These are phyloP conservation scores for Fallopia convolvulus DNA, from an alignment of 148 eudicot genomes.

Conservation along the genomic window DNA sequence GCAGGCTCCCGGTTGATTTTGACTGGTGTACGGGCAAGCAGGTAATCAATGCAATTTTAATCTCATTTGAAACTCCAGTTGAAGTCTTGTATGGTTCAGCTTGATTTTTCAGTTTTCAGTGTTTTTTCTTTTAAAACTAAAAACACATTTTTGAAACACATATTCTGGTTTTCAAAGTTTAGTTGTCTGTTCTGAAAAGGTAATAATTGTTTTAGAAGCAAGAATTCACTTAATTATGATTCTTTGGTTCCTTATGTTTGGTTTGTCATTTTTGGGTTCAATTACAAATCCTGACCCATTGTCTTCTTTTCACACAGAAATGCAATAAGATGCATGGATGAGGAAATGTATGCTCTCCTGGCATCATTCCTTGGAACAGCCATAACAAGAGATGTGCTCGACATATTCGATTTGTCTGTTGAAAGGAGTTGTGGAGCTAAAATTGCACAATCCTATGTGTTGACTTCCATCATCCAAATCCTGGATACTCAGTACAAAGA, in stretches of 20 bases:
- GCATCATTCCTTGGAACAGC: slow-evolving; percentile 49
- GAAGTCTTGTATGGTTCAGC: not conserved
- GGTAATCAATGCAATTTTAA: slow-evolving; percentile 29
- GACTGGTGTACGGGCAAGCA: slow-evolving; percentile 38
- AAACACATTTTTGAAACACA: too few species aligned
- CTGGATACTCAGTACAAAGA: slow-evolving; percentile 37
- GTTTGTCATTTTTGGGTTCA: not conserved
- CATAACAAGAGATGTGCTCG: slow-evolving; percentile 43
- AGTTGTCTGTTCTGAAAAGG: too few species aligned
- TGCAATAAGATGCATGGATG: slow-evolving; percentile 25
- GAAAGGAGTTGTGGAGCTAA: slow-evolving; percentile 20
- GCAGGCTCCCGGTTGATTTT: slow-evolving; percentile 44
- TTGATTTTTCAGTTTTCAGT: not conserved
- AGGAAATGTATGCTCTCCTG: slow-evolving; percentile 41
- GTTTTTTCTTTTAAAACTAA: too few species aligned
- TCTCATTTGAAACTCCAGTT: not conserved
- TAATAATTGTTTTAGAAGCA: not conserved
- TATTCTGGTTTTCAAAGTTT: too few species aligned
- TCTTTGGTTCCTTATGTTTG: not conserved
- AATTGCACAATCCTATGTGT: slow-evolving; percentile 42
- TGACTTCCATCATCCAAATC: slow-evolving; percentile 27
- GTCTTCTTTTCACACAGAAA: slow-evolving; percentile 31
- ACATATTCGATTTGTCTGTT: slow-evolving; percentile 45
- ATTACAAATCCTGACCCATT: not conserved
- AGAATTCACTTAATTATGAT: not conserved